A percentile compares a stretch with the other conserved stretches of the same genome.
These are phyloP conservation scores for Cymbopogon flexuosus DNA, from an alignment of 202 grass and related monocot species.

Conservation along the genomic window DNA sequence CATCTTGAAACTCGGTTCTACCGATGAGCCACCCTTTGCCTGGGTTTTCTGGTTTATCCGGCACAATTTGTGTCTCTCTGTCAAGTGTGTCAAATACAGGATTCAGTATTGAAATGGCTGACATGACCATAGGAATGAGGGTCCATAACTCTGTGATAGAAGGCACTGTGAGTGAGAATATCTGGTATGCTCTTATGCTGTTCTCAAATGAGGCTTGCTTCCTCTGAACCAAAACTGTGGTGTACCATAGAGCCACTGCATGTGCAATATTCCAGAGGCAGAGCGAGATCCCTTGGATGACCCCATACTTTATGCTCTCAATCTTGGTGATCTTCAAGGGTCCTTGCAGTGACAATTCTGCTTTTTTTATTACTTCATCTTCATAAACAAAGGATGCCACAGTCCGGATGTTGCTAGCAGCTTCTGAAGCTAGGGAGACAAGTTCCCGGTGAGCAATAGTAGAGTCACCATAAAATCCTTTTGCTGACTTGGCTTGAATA, in stretches of 20 bases:
- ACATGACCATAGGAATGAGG: slow-evolving; percentile 54
- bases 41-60: slow-evolving; percentile 37
- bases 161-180: slow-evolving; percentile 53
- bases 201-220: slow-evolving; percentile 43
- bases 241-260: slow-evolving; percentile 57
- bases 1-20: slow-evolving; percentile 31
- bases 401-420: slow-evolving; percentile 51
- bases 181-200: slow-evolving; percentile 51
- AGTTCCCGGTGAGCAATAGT: slow-evolving; percentile 45
- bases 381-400: slow-evolving; percentile 57
- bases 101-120: slow-evolving; percentile 41
- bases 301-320: slow-evolving; percentile 53
- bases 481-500: slow-evolving; percentile 61
- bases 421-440: slow-evolving; percentile 49
- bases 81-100: slow-evolving; percentile 51
- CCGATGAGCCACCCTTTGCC: slow-evolving; percentile 24
- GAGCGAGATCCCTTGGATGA: slow-evolving; percentile 47
- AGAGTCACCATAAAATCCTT: slow-evolving; percentile 41
- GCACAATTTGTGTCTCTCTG: slow-evolving; percentile 45
- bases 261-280: slow-evolving; percentile 62
- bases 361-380: slow-evolving; percentile 49
- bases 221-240: slow-evolving; percentile 39
- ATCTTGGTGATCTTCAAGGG: slow-evolving; percentile 42
- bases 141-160: slow-evolving; percentile 69
- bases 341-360: slow-evolving; percentile 41